Conservation (phyloP, 495 filamentous ascomycete genomes). For the Penicillium canariense region DNA sequence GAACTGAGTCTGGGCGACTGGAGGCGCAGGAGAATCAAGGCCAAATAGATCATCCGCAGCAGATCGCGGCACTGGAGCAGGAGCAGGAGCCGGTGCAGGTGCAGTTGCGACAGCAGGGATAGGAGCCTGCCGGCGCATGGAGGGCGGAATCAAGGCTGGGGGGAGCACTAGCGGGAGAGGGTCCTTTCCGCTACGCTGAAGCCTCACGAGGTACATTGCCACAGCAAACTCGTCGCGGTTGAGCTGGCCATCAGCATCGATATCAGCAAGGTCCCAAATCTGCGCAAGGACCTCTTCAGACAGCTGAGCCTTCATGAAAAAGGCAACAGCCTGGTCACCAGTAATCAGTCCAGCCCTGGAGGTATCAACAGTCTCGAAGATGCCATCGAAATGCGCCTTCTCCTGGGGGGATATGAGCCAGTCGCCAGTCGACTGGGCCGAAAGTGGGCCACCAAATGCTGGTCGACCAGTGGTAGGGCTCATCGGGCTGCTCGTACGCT, state of each 20-base stretch:
- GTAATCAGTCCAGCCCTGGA: slow-evolving; percentile 76
- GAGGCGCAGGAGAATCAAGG: slow-evolving; percentile 62
- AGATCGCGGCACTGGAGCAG: slow-evolving; percentile 53
- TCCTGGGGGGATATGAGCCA: slow-evolving; percentile 83
- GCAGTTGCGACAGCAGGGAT: slow-evolving; percentile 42
- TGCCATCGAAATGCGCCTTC: slow-evolving; percentile 79
- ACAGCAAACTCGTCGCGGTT: slow-evolving; percentile 91
- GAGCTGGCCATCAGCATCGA: slow-evolving; percentile 82
- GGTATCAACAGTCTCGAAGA: slow-evolving; percentile 81
- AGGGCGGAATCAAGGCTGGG: slow-evolving; percentile 80
- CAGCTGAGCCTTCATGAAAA: slow-evolving; percentile 88
- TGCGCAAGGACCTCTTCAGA: slow-evolving; percentile 88
- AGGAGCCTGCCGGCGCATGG: slow-evolving; percentile 67
- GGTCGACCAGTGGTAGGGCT: slow-evolving; percentile 40
- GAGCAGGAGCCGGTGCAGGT: slow-evolving; percentile 49
- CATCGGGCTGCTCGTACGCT: slow-evolving; percentile 70
- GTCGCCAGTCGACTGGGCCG: slow-evolving; percentile 67
- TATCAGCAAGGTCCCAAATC: slow-evolving; percentile 97
- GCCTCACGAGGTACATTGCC: slow-evolving; percentile 93
- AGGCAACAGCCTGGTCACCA: slow-evolving; percentile 91
- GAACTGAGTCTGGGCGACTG: slow-evolving; percentile 56
- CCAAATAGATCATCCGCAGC: slow-evolving; percentile 91
- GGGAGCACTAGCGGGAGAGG: slow-evolving; percentile 72
- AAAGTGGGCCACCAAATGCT: slow-evolving; percentile 51
- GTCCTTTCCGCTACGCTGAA: slow-evolving; percentile 73